Evolutionary conservation across 805 yeast species (phyloP), one percentile per base, ranked within the genome.

Genomic region (Candida maris): DNA sequence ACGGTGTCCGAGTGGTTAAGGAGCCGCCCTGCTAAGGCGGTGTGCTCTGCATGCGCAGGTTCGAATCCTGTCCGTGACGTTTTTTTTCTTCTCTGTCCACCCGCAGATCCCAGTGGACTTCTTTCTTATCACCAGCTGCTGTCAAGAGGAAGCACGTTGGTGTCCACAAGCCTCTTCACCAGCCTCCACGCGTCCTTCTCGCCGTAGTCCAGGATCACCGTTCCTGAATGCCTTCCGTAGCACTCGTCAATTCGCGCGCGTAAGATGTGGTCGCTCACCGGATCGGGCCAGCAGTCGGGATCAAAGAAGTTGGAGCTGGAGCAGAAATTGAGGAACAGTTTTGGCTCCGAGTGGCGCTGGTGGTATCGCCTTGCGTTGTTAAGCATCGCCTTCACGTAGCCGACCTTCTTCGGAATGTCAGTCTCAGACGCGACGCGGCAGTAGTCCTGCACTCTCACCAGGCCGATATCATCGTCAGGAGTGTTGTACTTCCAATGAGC

Each of bases 21-120:
- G 79, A 77, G 81, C 74, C 75, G 73, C 81, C 81, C 81, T 75
- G 81, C 81, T 75, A 72, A 80, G 87, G 86, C 85, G 77, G 79
- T 81, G 85, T 82, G 86, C 77, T 81, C 71, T 81, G 79, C 86
- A 82, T 77, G 80, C 96, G 95, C 95, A 86, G 94, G 96, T 86
- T 86, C 96, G 96, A 86, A 86, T 86, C 96, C 94, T 86, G 95
- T 85, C 94, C 82, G 94, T 86, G 85, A 84, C 96, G 95, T 50
- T 57, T 63, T 68, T 68, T 74, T 73, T 61, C 34, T 19, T 27
- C n/a, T n/a, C n/a, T n/a, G n/a, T n/a, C n/a, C n/a, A n/a, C n/a
- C n/a, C n/a, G n/a, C n/a, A n/a, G n/a, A n/a, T n/a, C n/a, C n/a
- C n/a, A n/a, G n/a, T n/a, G n/a, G n/a, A n/a, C n/a, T n/a, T n/a